Conservation (phyloP, 2,329 filamentous ascomycete genomes). For the Ophiognomonia clavigignenti-juglandacearum region DNA sequence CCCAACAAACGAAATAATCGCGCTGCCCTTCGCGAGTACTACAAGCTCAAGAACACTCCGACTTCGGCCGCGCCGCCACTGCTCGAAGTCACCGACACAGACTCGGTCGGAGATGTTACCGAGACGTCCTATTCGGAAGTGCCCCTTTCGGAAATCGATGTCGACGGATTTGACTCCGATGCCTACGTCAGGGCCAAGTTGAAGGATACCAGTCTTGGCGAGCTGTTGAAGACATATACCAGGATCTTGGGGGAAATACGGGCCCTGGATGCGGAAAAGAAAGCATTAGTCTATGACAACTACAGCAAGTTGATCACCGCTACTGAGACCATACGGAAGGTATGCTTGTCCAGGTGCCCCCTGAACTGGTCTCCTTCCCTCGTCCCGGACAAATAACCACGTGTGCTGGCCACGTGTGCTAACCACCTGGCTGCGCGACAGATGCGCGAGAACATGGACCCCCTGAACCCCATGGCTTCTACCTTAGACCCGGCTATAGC, state of each 20-base stretch:
- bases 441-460: slow-evolving; percentile 80
- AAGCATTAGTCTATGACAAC: slow-evolving; percentile 96
- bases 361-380: background rate
- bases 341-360: slow-evolving; percentile 28
- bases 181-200: slow-evolving; percentile 61
- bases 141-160: slow-evolving; percentile 68
- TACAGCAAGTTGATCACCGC: slow-evolving; percentile 96
- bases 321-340: slow-evolving; percentile 88
- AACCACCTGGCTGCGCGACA: slow-evolving; percentile 23
- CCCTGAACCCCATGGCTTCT: slow-evolving; percentile 66
- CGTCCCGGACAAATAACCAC: no score
- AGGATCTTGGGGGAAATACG: slow-evolving; percentile 74
- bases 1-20: slow-evolving; percentile 60
- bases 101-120: slow-evolving; percentile 22
- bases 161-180: slow-evolving; percentile 65
- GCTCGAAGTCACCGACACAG: slow-evolving; percentile 39
- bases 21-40: slow-evolving; percentile 87
- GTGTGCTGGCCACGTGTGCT: background rate
- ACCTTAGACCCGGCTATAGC: slow-evolving; percentile 69
- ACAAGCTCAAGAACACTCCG: slow-evolving; percentile 64
- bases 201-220: slow-evolving; percentile 58
- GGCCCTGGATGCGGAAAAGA: slow-evolving; percentile 90
- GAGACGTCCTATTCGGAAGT: slow-evolving; percentile 45
- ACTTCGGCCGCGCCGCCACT: slow-evolving; percentile 32
- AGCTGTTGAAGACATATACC: slow-evolving; percentile 66